Conservation (phyloP, 306 rosid species). For the Trifolium subterraneum region DNA sequence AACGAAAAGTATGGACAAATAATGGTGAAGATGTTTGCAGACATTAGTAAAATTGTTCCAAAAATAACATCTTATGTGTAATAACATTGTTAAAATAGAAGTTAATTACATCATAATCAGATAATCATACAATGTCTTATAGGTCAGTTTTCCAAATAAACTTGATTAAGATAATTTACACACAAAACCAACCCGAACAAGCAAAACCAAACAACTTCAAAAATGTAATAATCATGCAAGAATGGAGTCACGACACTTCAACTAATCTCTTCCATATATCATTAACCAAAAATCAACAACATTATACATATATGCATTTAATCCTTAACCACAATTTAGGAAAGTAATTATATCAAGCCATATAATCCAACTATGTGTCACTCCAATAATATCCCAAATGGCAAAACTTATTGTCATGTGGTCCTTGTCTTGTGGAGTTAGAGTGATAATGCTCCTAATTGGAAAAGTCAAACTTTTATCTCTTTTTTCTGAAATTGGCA, state of each 20-base stretch:
- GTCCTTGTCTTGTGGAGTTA: constrained; percentile 34
- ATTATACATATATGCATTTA: constrained; percentile 17
- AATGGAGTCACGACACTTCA: constrained; percentile 42
- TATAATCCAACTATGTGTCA: constrained; percentile 25
- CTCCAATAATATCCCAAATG: constrained; percentile 41
- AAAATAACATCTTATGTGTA: neutral
- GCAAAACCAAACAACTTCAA: constrained; percentile 29
- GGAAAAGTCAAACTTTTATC: constrained; percentile 37
- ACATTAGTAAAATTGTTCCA: neutral
- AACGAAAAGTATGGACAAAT: neutral
- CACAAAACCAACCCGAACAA: constrained; percentile 29
- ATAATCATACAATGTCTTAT: constrained; percentile 26
- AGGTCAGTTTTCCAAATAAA: constrained; percentile 29
- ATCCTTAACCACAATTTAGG: constrained; percentile 35
- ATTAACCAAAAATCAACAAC: constrained; percentile 38
- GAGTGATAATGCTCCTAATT: constrained; percentile 26
- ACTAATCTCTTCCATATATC: constrained; percentile 35
- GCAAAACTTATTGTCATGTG: constrained; percentile 23
- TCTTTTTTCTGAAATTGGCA: constrained; percentile 38
- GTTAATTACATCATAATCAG: constrained; percentile 4
- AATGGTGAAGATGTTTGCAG: neutral
- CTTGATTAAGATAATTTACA: constrained; percentile 30
- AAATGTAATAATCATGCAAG: constrained; percentile 40
- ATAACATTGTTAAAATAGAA: neutral
- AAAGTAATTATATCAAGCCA: constrained; percentile 32